These are phyloP conservation scores for Amphibolis antarctica DNA, from an alignment of 106 monocot species.

Conservation along the genomic window DNA sequence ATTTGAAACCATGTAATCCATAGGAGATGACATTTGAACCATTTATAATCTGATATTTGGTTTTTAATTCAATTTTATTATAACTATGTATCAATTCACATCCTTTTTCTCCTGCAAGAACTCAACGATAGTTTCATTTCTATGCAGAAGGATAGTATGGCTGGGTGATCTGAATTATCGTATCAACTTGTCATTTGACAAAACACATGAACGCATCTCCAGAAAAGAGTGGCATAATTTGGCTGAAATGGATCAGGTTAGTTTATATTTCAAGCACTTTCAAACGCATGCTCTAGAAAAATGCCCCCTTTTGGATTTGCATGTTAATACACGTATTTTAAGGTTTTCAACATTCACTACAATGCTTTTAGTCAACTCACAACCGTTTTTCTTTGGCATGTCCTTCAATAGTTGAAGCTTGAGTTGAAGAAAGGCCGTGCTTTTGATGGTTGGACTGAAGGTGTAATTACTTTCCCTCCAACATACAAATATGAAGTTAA, in stretches of 20 bases:
- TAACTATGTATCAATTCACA: too few species aligned
- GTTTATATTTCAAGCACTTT: not conserved
- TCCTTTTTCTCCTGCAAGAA: not conserved
- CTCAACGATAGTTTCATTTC: not conserved
- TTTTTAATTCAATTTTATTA: too few species aligned
- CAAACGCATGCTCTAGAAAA: not conserved
- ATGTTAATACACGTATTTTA: too few species aligned
- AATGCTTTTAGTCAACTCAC: not conserved
- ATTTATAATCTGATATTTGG: too few species aligned
- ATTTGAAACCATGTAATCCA: too few species aligned
- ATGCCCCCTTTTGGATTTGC: too few species aligned
- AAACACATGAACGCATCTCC: slow-evolving; percentile 54
- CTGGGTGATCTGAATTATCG: slow-evolving; percentile 95
- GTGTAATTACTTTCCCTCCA: slow-evolving; percentile 64
- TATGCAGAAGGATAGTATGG: slow-evolving; percentile 79
- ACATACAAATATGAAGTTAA: slow-evolving; percentile 79
- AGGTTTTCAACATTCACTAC: too few species aligned
- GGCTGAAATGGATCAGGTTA: slow-evolving; percentile 71
- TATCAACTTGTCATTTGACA: slow-evolving; percentile 60
- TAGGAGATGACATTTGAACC: too few species aligned
- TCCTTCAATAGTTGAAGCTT: slow-evolving; percentile 32
- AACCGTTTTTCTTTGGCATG: not conserved
- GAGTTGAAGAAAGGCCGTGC: slow-evolving; percentile 69
- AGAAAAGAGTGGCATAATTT: slow-evolving; percentile 46
- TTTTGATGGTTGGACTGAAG: slow-evolving; percentile 93